Conservation (phyloP, 2,329 filamentous ascomycete genomes). For the Proliferodiscus dingleyae region DNA sequence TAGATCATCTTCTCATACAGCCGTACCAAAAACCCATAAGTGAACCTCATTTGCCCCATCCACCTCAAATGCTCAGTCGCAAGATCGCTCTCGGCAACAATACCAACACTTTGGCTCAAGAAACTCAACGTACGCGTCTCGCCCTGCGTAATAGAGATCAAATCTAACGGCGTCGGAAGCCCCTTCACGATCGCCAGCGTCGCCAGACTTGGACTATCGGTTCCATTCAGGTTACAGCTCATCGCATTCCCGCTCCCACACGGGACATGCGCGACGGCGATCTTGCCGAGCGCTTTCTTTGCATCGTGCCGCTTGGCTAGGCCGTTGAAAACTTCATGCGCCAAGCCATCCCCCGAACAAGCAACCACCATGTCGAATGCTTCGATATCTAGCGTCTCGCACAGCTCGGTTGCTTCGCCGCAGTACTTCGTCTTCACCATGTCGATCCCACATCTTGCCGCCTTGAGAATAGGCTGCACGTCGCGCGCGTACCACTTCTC, state of each 20-base stretch:
- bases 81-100: constrained; percentile 85
- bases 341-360: constrained; percentile 87
- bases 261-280: constrained; percentile 83
- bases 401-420: constrained; percentile 76
- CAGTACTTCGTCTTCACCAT: constrained; percentile 64
- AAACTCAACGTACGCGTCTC: constrained; percentile 73
- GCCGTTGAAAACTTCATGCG: constrained; percentile 93
- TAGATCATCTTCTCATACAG: constrained; percentile 74
- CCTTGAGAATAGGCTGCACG: constrained; percentile 76
- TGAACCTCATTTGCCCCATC: constrained; percentile 86
- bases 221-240: constrained; percentile 84
- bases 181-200: constrained; percentile 86
- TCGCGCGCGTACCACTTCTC: constrained; percentile 67
- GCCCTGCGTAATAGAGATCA: constrained; percentile 84
- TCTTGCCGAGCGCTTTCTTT: constrained; percentile 62
- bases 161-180: constrained; percentile 74
- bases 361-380: constrained; percentile 81
- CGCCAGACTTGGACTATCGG: constrained; percentile 67
- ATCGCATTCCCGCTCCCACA: constrained; percentile 94
- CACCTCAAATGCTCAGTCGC: constrained; percentile 87
- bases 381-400: constrained; percentile 69
- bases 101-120: constrained; percentile 82
- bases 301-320: constrained; percentile 74
- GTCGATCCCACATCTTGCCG: constrained; percentile 72
- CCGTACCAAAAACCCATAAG: constrained; percentile 74